Percentiles rank a stretch among this genome's conserved stretches.
Conservation (phyloP, 2,329 filamentous ascomycete genomes). For the Lasiodiplodia hormozganensis region DNA sequence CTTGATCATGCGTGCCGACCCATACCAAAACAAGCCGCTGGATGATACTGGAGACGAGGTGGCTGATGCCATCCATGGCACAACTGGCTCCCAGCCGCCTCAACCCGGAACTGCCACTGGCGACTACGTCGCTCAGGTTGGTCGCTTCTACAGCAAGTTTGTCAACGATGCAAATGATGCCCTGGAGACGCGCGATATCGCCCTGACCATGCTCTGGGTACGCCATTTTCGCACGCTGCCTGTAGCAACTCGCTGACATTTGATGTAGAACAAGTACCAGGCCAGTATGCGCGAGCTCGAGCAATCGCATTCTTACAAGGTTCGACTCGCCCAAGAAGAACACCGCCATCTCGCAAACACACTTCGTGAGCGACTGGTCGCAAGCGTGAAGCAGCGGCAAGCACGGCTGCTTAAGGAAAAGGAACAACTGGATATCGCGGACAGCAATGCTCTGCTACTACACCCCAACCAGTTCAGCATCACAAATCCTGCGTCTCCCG, state of each 20-base stretch:
- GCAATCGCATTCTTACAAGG: slow-evolving; percentile 64
- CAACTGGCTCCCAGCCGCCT: slow-evolving; percentile 50
- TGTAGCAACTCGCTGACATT: slow-evolving; percentile 31
- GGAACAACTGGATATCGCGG: slow-evolving; percentile 70
- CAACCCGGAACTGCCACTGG: slow-evolving; percentile 65
- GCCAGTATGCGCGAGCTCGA: slow-evolving; percentile 62
- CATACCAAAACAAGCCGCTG: slow-evolving; percentile 75
- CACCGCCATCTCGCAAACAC: slow-evolving; percentile 65
- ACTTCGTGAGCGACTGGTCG: slow-evolving; percentile 66
- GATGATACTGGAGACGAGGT: slow-evolving; percentile 71
- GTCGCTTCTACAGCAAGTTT: slow-evolving; percentile 84
- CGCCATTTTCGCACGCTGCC: slow-evolving; percentile 37
- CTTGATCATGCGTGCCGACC: slow-evolving; percentile 83
- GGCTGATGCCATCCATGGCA: slow-evolving; percentile 61
- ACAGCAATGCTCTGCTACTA: slow-evolving; percentile 69
- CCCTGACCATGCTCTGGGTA: slow-evolving; percentile 83
- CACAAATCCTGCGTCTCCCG: slow-evolving; percentile 68
- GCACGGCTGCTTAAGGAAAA: slow-evolving; percentile 67
- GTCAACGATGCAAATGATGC: slow-evolving; percentile 86
- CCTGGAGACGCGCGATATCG: slow-evolving; percentile 84
- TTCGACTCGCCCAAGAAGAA: slow-evolving; percentile 68
- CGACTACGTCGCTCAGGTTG: slow-evolving; percentile 70
- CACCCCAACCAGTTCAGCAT: slow-evolving; percentile 72
- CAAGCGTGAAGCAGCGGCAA: slow-evolving; percentile 64
- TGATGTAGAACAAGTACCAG: slow-evolving; percentile 62